A percentile compares a stretch with the other conserved stretches of the same genome.
phyloP scores from a whole-genome alignment of 306 rosid species.

The Macrotyloma uniflorum region DNA sequence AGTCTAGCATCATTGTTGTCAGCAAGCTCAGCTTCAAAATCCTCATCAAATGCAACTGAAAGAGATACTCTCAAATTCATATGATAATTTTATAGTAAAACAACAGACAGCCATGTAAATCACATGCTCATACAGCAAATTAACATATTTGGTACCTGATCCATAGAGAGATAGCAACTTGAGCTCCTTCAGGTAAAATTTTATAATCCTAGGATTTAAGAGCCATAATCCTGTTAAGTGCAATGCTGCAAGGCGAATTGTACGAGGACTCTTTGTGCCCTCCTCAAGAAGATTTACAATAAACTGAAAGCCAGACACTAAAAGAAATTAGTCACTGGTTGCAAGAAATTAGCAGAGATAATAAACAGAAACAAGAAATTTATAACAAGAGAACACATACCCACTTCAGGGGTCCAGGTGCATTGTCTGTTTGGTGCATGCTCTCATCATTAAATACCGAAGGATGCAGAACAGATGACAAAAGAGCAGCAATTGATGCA shows the following conservation, averaged over 20 bases:
- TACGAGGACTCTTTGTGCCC: slow-evolving; percentile 94
- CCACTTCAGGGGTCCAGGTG: slow-evolving; percentile 94
- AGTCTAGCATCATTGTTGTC: slow-evolving; percentile 73
- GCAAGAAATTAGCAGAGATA: slow-evolving; percentile 23
- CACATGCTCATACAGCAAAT: slow-evolving; percentile 1
- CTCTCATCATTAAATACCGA: slow-evolving; percentile 72
- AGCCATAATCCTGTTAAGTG: slow-evolving; percentile 91
- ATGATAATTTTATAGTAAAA: neutral
- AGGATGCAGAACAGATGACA: slow-evolving; percentile 90
- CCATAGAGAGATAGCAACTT: slow-evolving; percentile 85
- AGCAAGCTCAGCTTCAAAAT: slow-evolving; percentile 91
- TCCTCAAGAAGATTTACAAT: slow-evolving; percentile 81
- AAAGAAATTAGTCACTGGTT: slow-evolving; percentile 31
- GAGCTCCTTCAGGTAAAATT: slow-evolving; percentile 81
- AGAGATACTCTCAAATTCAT: slow-evolving; percentile 31
- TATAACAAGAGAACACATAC: slow-evolving; percentile 54
- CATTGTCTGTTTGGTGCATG: slow-evolving; percentile 71
- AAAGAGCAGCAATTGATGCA: slow-evolving; percentile 92
- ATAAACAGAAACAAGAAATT: slow-evolving; percentile 25
- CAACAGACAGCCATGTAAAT: slow-evolving; percentile 26
- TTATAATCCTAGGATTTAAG: slow-evolving; percentile 73
- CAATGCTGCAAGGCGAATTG: slow-evolving; percentile 96
- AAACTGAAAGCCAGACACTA: slow-evolving; percentile 54
- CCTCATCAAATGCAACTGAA: slow-evolving; percentile 98
- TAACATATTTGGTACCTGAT: slow-evolving; percentile 62